Conservation (phyloP, 306 rosid species). For the Medicago ruthenica region DNA sequence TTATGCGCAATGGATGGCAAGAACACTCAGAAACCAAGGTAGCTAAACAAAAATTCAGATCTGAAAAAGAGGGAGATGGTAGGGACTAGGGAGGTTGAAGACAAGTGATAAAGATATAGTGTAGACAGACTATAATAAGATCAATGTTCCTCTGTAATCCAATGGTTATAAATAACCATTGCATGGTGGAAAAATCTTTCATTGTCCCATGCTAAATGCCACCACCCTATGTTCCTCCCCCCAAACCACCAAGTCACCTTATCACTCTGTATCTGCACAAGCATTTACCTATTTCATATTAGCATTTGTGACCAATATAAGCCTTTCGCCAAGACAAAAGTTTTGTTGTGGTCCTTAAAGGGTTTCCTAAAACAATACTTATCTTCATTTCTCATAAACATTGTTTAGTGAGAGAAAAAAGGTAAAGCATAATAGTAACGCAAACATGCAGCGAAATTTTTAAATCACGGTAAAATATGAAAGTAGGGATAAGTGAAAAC, state of each 20-base stretch:
- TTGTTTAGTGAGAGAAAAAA: conserved; percentile 13
- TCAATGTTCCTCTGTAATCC: too few species aligned
- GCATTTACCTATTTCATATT: not conserved
- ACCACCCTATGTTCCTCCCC: not conserved
- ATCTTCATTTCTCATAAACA: not conserved
- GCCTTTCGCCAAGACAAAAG: not conserved
- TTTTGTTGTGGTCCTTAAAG: too few species aligned
- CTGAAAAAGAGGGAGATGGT: too few species aligned
- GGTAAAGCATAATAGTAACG: not conserved
- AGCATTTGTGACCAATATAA: not conserved
- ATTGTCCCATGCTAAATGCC: too few species aligned
- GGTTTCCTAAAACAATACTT: not conserved
- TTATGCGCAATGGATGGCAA: too few species aligned
- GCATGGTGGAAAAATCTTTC: too few species aligned
- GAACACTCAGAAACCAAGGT: too few species aligned
- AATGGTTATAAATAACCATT: too few species aligned
- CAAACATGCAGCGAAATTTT: conserved; percentile 15
- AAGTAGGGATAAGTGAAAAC: conserved; percentile 51
- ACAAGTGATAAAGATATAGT: too few species aligned
- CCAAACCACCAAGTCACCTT: not conserved
- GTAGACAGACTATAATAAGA: too few species aligned
- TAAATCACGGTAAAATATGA: conserved; percentile 13
- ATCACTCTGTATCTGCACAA: not conserved
- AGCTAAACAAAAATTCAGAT: too few species aligned
- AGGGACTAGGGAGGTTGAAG: too few species aligned